A percentile compares a stretch with the other conserved stretches of the same genome.
These are phyloP conservation scores for Tylopilus plumbeoviolaceoides DNA, from an alignment of 768 basidiomycete genomes.

Conservation along the genomic window DNA sequence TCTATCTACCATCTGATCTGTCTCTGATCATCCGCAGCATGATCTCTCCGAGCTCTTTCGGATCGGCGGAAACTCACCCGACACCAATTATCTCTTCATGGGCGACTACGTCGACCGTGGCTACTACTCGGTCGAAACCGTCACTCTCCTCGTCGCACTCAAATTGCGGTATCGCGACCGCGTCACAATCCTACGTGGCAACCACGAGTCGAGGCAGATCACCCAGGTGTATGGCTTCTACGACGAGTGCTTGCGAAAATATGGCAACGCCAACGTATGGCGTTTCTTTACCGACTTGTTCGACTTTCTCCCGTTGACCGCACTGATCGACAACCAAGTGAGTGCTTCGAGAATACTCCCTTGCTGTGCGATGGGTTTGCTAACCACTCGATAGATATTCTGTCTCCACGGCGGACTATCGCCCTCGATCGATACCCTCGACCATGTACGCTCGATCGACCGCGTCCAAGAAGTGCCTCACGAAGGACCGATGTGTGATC, in stretches of 20 bases:
- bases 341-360: conserved; percentile 32
- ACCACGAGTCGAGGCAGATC: conserved; percentile 99
- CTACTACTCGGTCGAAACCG: conserved; percentile 99
- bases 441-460: conserved; percentile 98
- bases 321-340: conserved; percentile 98
- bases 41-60: conserved; percentile 98
- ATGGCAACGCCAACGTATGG: conserved; percentile 99
- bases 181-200: conserved; percentile 95
- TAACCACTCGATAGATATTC: conserved; percentile 70
- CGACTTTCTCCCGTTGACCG: conserved; percentile 95
- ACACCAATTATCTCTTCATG: conserved; percentile 99
- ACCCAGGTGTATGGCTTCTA: conserved; percentile 99
- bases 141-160: conserved; percentile 93
- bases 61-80: conserved; percentile 97
- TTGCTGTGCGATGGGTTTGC: neutral
- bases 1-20: conserved; percentile 17
- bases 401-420: conserved; percentile 97
- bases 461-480: conserved; percentile 99
- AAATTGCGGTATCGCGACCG: conserved; percentile 98
- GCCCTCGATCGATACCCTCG: conserved; percentile 98
- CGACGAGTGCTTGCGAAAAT: conserved; percentile 99
- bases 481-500: conserved; percentile 99
- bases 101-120: conserved; percentile 99
- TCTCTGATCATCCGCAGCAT: conserved; percentile 60
- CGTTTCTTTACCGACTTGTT: conserved; percentile 98